Conservation (phyloP, 805 yeast genomes). For the Monosporozyma unispora region DNA sequence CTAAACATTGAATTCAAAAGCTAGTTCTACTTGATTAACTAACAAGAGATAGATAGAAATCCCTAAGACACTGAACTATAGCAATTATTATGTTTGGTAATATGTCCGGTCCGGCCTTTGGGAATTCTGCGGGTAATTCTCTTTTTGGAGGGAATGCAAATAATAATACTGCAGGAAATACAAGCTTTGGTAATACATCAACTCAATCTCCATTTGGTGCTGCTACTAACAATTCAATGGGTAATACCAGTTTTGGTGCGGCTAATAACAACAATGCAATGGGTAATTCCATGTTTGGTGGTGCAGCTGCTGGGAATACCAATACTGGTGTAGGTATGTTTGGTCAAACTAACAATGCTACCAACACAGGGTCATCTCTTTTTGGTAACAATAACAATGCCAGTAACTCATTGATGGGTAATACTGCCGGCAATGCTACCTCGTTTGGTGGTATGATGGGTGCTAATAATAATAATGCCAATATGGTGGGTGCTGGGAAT, state of each 20-base stretch:
- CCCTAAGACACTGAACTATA: not conserved
- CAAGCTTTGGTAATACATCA: not conserved
- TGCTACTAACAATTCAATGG: not conserved
- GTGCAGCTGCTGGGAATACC: constrained; percentile 4
- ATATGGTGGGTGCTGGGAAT: constrained; percentile 30
- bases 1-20: not conserved
- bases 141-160: not conserved
- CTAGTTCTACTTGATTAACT: not conserved
- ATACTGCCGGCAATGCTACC: constrained; percentile 1
- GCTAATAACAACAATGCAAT: constrained; percentile 21
- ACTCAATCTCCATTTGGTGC: not conserved
- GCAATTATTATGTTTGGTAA: not conserved
- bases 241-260: constrained; percentile 29
- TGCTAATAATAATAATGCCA: constrained; percentile 10
- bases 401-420: constrained; percentile 7
- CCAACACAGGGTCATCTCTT: constrained; percentile 8
- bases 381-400: constrained; percentile 2
- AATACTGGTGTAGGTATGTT: constrained; percentile 1
- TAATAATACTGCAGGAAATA: not conserved
- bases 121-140: not conserved
- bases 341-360: constrained; percentile 3
- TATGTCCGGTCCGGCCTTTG: constrained; percentile 1
- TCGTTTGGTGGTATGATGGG: constrained; percentile 12
- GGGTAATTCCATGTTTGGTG: constrained; percentile 8
- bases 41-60: not conserved